These are phyloP conservation scores for Roridomyces roridus DNA, from an alignment of 768 basidiomycete genomes.

Conservation along the genomic window DNA sequence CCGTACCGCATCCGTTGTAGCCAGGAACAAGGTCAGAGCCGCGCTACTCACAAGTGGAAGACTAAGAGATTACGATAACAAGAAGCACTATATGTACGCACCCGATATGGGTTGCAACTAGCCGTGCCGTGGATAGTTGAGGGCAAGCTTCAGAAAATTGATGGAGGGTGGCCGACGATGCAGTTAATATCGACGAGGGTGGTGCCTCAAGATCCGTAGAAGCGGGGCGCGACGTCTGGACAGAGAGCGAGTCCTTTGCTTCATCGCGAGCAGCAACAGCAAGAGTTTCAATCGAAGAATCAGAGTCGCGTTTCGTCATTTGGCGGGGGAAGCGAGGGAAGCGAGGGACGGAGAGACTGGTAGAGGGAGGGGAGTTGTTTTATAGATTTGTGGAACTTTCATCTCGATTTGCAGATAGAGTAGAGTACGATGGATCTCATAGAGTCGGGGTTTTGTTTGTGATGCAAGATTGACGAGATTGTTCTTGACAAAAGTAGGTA, in stretches of 20 bases:
- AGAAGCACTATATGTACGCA: constrained; percentile 34
- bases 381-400: constrained; percentile 3
- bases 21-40: constrained; percentile 81
- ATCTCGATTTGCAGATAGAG: constrained; percentile 18
- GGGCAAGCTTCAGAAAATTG: constrained; percentile 24
- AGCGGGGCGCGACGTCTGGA: constrained; percentile 2
- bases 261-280: constrained; percentile 2
- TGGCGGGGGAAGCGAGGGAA: background rate
- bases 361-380: background rate
- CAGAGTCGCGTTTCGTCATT: constrained; percentile 4
- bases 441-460: constrained; percentile 19
- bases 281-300: constrained; percentile 12
- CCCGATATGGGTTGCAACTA: constrained; percentile 76
- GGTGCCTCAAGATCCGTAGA: constrained; percentile 6
- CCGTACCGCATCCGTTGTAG: constrained; percentile 84
- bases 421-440: constrained; percentile 12
- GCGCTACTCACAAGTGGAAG: constrained; percentile 52
- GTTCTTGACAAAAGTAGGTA: constrained; percentile 23
- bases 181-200: constrained; percentile 33
- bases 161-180: constrained; percentile 38
- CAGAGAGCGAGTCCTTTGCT: background rate
- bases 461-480: constrained; percentile 44
- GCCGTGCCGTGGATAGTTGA: constrained; percentile 58
- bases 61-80: constrained; percentile 9
- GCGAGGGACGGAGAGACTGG: background rate